Evolutionary conservation across 2,329 filamentous ascomycete genomes (phyloP).

Genomic region (Hypoxylon sp.): DNA sequence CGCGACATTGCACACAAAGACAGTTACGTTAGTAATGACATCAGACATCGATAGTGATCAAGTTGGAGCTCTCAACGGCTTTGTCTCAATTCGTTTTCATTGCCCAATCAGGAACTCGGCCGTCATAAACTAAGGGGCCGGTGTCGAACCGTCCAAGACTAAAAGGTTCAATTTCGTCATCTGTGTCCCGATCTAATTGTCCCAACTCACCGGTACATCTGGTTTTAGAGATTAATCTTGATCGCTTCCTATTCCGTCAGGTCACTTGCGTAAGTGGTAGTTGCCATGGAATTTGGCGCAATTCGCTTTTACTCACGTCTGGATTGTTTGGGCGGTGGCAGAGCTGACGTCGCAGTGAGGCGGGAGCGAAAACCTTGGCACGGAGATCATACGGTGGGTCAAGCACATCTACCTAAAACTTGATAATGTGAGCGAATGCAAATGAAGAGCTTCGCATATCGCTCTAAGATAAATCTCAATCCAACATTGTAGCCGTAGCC

Average conservation of each 20-base stretch:
- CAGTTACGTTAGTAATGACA: conserved; percentile 45
- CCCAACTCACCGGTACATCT: conserved; percentile 24
- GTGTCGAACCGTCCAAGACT: conserved; percentile 37
- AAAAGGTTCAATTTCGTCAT: conserved; percentile 48
- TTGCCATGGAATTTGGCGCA: conserved; percentile 1
- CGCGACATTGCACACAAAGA: conserved; percentile 18
- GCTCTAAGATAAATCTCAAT: not conserved
- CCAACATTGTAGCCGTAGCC: conserved; percentile 18
- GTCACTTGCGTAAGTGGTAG: conserved; percentile 40
- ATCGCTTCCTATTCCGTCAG: conserved; percentile 28
- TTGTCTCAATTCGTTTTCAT: conserved; percentile 33
- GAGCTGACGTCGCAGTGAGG: conserved; percentile 18
- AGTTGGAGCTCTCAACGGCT: conserved; percentile 36
- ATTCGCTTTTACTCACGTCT: not conserved
- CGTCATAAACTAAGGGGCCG: conserved; percentile 31
- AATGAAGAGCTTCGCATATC: not conserved
- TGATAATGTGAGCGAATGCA: not conserved
- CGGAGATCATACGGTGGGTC: conserved; percentile 5
- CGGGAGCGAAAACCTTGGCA: conserved; percentile 21
- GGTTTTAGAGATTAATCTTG: conserved; percentile 27
- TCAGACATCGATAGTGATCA: conserved; percentile 43
- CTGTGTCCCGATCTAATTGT: conserved; percentile 32
- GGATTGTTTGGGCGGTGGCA: not conserved
- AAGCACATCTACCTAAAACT: not conserved
- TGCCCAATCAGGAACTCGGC: conserved; percentile 40